Conservation (phyloP, 345 rosid genomes). For the Moringa oleifera region DNA sequence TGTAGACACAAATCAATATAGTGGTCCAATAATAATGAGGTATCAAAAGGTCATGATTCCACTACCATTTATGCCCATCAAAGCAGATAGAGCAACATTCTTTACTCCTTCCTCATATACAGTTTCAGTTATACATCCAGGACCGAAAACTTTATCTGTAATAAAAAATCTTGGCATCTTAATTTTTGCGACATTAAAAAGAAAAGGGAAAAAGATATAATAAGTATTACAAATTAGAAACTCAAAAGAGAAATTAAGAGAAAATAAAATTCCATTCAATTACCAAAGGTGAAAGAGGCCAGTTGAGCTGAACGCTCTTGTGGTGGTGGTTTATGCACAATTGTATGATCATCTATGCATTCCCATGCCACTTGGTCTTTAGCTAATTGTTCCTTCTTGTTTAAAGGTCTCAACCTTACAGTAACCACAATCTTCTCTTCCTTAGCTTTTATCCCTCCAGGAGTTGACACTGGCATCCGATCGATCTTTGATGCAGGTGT, state of each 20-base stretch:
- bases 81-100: conserved; percentile 92
- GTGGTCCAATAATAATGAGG: not conserved
- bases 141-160: conserved; percentile 94
- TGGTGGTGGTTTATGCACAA: conserved; percentile 62
- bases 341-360: conserved; percentile 78
- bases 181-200: too few species aligned
- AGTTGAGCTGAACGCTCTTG: conserved; percentile 79
- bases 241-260: conserved; percentile 9
- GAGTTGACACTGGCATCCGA: conserved; percentile 62
- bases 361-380: conserved; percentile 97
- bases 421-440: conserved; percentile 99
- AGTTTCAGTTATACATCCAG: conserved; percentile 57
- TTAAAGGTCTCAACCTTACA: conserved; percentile 84
- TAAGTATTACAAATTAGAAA: not conserved
- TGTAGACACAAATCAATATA: not conserved
- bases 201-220: too few species aligned
- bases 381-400: conserved; percentile 77
- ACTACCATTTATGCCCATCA: conserved; percentile 93
- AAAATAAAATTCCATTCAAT: not conserved
- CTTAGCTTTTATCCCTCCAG: conserved; percentile 62
- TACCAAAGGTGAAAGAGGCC: conserved; percentile 85
- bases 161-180: not conserved
- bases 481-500: conserved; percentile 83
- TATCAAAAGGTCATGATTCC: not conserved
- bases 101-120: conserved; percentile 98